A percentile compares a stretch with the other conserved stretches of the same genome.
These are phyloP conservation scores for Pseudognaphalium luteoalbum DNA, from an alignment of 129 eudicot genomes.

Conservation along the genomic window DNA sequence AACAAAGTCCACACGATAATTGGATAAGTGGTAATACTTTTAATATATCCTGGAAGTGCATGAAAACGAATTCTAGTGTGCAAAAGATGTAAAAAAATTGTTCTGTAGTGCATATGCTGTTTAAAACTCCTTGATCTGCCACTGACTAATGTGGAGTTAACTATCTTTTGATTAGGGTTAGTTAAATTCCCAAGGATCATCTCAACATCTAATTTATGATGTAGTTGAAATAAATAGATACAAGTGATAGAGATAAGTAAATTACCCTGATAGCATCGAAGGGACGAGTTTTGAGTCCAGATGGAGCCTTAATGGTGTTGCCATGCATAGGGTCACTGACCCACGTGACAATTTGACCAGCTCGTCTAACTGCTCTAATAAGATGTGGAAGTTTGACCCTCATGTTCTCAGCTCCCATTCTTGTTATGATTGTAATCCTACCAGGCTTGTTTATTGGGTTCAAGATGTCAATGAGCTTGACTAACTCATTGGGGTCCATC, in stretches of 20 bases:
- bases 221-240: background rate
- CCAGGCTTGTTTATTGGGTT: conserved; percentile 93
- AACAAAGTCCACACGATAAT: background rate
- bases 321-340: conserved; percentile 99
- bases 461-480: conserved; percentile 83
- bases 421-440: conserved; percentile 80
- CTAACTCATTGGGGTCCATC: conserved; percentile 86
- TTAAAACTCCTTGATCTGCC: background rate
- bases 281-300: conserved; percentile 92
- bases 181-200: background rate
- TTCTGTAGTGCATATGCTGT: background rate
- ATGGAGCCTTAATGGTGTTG: conserved; percentile 93
- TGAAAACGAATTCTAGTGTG: background rate
- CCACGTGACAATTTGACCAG: conserved; percentile 93
- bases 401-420: conserved; percentile 99
- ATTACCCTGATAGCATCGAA: conserved; percentile 88
- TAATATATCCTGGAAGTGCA: background rate
- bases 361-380: conserved; percentile 84
- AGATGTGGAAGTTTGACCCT: conserved; percentile 95
- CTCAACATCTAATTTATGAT: background rate
- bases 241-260: conserved; percentile 14
- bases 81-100: background rate
- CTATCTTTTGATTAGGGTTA: background rate
- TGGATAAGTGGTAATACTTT: background rate
- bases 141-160: background rate